These are phyloP conservation scores for Symmetrospora coprosmae DNA, from an alignment of 768 basidiomycete genomes.

Conservation along the genomic window DNA sequence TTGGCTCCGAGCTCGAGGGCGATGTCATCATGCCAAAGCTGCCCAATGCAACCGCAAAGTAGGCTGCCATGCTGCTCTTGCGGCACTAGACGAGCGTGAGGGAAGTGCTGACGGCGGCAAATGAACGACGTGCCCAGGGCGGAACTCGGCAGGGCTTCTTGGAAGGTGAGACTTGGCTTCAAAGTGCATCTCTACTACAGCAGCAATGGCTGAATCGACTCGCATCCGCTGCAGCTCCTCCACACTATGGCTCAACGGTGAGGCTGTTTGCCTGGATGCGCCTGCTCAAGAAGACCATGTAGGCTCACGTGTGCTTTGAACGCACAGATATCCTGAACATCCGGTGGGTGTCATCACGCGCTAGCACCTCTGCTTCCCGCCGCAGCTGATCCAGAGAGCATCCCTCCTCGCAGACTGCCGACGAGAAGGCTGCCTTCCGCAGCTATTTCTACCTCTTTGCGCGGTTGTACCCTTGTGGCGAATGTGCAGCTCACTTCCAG, in stretches of 20 bases:
- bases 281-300: no score
- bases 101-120: background rate
- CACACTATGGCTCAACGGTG: conserved; percentile 22
- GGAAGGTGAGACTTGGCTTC: conserved; percentile 7
- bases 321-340: conserved; percentile 11
- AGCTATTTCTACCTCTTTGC: conserved; percentile 43
- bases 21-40: conserved; percentile 22
- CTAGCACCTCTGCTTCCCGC: no score
- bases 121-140: background rate
- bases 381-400: no score
- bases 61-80: conserved; percentile 34
- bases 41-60: conserved; percentile 33
- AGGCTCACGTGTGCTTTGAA: no score
- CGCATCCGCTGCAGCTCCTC: conserved; percentile 13
- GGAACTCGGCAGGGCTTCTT: conserved; percentile 14
- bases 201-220: no score
- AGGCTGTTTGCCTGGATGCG: no score
- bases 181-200: no score
- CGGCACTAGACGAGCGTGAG: conserved; percentile 12
- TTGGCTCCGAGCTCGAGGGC: background rate
- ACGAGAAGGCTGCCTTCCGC: conserved; percentile 13
- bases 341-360: background rate
- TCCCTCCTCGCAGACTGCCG: background rate
- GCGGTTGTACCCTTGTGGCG: conserved; percentile 69
- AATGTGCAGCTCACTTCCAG: conserved; percentile 71